Conservation (phyloP, 202 grass and related monocot species). For the Dendrocalamus latiflorus region DNA sequence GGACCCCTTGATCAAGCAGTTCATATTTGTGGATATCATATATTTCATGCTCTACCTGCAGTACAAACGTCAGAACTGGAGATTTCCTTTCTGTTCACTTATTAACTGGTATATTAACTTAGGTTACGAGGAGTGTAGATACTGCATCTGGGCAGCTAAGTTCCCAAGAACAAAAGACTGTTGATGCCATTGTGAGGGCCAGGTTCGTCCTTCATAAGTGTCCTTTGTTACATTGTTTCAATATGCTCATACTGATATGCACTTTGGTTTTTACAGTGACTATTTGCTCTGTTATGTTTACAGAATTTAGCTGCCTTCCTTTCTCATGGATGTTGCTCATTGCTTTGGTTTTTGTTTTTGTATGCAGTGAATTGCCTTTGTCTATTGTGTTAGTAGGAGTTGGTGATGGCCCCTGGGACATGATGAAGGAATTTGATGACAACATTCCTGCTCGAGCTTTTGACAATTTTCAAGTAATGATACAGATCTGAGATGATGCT, state of each 20-base stretch:
- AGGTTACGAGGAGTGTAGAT: constrained; percentile 72
- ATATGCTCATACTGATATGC: not conserved
- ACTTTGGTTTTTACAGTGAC: not conserved
- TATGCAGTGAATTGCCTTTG: constrained; percentile 73
- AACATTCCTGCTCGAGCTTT: constrained; percentile 92
- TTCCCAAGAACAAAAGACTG: constrained; percentile 66
- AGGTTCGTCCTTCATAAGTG: constrained; percentile 26
- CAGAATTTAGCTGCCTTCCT: constrained; percentile 9
- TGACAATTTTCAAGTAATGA: constrained; percentile 89
- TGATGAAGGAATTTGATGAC: constrained; percentile 98
- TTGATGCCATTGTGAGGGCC: constrained; percentile 71
- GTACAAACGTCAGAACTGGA: not conserved
- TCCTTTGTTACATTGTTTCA: not conserved
- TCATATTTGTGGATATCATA: not conserved
- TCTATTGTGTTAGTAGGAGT: constrained; percentile 95
- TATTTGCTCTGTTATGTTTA: not conserved
- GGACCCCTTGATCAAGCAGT: constrained; percentile 1
- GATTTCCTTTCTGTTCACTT: not conserved
- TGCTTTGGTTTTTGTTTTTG: constrained; percentile 19
- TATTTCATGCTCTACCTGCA: not conserved
- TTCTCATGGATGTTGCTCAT: constrained; percentile 25
- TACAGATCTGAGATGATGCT: constrained; percentile 3
- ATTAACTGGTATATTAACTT: not conserved
- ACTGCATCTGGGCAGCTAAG: constrained; percentile 63
- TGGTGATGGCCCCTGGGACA: constrained; percentile 99